Evolutionary conservation across 257 asterid species (phyloP).

Genomic region (Jaltomata sinuosa): DNA sequence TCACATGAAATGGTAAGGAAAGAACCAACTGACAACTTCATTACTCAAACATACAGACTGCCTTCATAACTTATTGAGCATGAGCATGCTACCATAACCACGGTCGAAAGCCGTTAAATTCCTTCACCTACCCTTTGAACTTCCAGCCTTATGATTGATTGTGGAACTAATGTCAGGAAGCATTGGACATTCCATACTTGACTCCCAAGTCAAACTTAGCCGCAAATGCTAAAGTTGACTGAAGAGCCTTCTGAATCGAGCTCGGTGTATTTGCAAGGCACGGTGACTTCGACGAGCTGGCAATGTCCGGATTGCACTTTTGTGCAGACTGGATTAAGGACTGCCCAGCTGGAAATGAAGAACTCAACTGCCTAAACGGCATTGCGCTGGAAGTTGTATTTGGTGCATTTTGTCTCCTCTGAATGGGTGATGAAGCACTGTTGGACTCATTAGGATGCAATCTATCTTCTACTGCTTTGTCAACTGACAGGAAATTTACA

Average conservation of each 20-base stretch:
- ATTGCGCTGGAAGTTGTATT: constrained; percentile 11
- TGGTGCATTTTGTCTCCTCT: constrained; percentile 10
- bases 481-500: constrained; percentile 19
- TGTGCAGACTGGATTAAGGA: constrained; percentile 17
- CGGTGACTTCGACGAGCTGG: constrained; percentile 28
- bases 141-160: constrained; percentile 13
- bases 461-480: constrained; percentile 12
- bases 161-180: not conserved
- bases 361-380: constrained; percentile 3
- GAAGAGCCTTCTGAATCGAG: constrained; percentile 52
- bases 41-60: not conserved
- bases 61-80: not conserved
- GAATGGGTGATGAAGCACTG: constrained; percentile 9
- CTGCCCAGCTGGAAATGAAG: constrained; percentile 15
- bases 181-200: constrained; percentile 23
- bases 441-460: constrained; percentile 5
- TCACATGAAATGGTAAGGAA: not conserved
- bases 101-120: not conserved
- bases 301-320: constrained; percentile 8
- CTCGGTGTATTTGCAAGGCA: constrained; percentile 31
- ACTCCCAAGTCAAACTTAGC: constrained; percentile 55
- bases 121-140: constrained; percentile 3
- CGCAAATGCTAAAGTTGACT: constrained; percentile 66
- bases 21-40: not conserved
- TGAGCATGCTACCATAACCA: not conserved